phyloP scores from a whole-genome alignment of 2,329 filamentous ascomycete genomes.

The Dissoconium aciculare region DNA sequence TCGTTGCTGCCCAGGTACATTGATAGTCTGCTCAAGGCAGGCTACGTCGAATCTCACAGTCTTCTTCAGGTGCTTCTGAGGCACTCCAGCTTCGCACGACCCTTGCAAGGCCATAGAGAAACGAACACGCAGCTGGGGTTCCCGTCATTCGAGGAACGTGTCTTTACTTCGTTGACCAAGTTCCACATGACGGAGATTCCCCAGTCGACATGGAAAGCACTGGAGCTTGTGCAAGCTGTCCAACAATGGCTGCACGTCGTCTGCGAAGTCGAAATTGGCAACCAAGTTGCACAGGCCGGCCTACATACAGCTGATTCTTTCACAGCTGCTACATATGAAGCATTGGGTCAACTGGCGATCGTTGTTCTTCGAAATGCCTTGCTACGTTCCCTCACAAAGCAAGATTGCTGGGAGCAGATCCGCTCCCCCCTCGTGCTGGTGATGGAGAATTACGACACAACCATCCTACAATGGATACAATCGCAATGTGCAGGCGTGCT shows the following conservation, averaged over 20 bases:
- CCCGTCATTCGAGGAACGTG: slow-evolving; percentile 20
- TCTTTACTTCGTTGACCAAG: slow-evolving; percentile 19
- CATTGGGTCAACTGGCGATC: slow-evolving; percentile 19
- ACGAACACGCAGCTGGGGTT: slow-evolving; percentile 6
- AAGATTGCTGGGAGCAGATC: slow-evolving; percentile 19
- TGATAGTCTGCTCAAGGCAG: slow-evolving; percentile 13
- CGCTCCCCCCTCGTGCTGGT: slow-evolving; percentile 16
- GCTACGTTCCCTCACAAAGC: slow-evolving; percentile 15
- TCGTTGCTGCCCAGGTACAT: slow-evolving; percentile 19
- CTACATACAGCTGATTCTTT: slow-evolving; percentile 16
- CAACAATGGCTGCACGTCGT: slow-evolving; percentile 19
- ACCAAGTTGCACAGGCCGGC: slow-evolving; percentile 17
- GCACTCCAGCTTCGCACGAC: slow-evolving; percentile 11
- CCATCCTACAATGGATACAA: slow-evolving; percentile 22
- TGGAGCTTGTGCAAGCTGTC: slow-evolving; percentile 14
- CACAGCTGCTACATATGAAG: slow-evolving; percentile 19
- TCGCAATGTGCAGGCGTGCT: slow-evolving; percentile 20
- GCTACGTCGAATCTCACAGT: slow-evolving; percentile 15
- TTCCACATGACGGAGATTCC: slow-evolving; percentile 13
- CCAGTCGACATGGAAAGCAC: slow-evolving; percentile 8
- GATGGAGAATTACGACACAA: slow-evolving; percentile 20
- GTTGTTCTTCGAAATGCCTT: slow-evolving; percentile 17
- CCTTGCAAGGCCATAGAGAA: not conserved
- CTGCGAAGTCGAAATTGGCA: slow-evolving; percentile 17
- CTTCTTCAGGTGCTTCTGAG: slow-evolving; percentile 18